Evolutionary conservation across 139 green algal genomes (phyloP).

Genomic region (Volvox reticuliferus): DNA sequence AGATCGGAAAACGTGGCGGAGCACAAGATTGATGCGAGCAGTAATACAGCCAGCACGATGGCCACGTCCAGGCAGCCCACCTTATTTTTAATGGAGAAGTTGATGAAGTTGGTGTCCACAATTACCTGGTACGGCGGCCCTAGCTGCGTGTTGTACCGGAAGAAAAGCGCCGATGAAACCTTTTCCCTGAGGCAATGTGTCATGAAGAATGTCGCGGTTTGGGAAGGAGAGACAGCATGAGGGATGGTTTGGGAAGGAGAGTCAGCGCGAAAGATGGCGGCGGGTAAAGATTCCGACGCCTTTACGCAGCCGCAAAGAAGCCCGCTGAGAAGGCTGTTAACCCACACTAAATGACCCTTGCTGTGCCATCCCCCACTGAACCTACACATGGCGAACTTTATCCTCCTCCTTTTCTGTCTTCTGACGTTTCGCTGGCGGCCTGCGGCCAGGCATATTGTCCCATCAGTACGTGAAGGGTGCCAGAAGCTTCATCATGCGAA

Average conservation of each 20-base stretch:
- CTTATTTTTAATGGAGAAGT: conserved; percentile 99
- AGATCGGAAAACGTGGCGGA: too few relatives aligned
- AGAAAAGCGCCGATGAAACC: conserved; percentile 93
- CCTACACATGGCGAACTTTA: conserved; percentile 47
- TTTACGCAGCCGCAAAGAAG: too few relatives aligned
- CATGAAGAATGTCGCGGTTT: background rate
- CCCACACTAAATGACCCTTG: too few relatives aligned
- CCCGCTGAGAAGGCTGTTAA: too few relatives aligned
- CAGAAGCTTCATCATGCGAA: background rate
- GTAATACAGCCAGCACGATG: too few relatives aligned
- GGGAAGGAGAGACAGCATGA: background rate
- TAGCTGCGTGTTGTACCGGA: conserved; percentile 98
- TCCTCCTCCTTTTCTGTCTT: conserved; percentile 52
- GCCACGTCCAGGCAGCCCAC: conserved; percentile 48
- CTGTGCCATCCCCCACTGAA: background rate
- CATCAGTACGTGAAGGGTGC: background rate
- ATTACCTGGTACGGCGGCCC: conserved; percentile 98
- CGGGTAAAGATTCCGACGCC: too few relatives aligned
- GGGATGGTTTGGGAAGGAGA: background rate
- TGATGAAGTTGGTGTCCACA: conserved; percentile 99
- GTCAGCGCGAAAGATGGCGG: too few relatives aligned
- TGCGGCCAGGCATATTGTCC: background rate
- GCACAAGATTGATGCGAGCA: too few relatives aligned
- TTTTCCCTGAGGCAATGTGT: conserved; percentile 80
- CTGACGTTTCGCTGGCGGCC: conserved; percentile 38